Percentiles rank a stretch among this genome's conserved stretches.
Conservation (phyloP, 345 rosid genomes). For the Boechera stricta region DNA sequence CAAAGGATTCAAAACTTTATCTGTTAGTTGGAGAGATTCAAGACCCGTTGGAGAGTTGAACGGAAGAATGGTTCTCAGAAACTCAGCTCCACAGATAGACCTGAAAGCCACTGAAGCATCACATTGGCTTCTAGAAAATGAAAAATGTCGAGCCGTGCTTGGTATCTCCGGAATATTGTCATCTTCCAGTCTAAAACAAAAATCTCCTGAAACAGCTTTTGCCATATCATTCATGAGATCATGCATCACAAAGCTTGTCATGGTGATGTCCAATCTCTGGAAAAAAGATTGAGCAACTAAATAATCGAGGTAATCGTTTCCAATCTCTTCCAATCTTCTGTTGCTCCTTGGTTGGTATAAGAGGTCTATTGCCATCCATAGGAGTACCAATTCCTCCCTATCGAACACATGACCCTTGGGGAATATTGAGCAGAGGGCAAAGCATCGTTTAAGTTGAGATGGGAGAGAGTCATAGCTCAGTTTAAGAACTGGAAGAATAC, state of each 20-base stretch:
- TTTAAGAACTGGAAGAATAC: constrained; percentile 41
- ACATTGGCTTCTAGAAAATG: constrained; percentile 48
- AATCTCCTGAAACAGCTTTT: constrained; percentile 46
- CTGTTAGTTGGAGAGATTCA: constrained; percentile 44
- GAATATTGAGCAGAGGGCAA: constrained; percentile 48
- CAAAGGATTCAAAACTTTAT: constrained; percentile 35
- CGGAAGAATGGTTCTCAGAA: constrained; percentile 44
- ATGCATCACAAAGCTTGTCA: constrained; percentile 47
- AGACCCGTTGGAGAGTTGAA: constrained; percentile 41
- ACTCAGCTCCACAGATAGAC: constrained; percentile 41
- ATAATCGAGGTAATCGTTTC: constrained; percentile 35
- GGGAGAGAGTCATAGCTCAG: constrained; percentile 46
- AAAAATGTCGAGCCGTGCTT: constrained; percentile 45
- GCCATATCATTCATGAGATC: constrained; percentile 56
- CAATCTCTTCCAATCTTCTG: constrained; percentile 43
- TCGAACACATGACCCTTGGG: constrained; percentile 48
- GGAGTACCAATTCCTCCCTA: constrained; percentile 38
- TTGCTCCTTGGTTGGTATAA: constrained; percentile 43
- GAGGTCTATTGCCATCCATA: constrained; percentile 55
- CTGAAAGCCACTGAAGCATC: constrained; percentile 40
- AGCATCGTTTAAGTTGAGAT: constrained; percentile 47
- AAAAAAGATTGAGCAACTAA: constrained; percentile 41
- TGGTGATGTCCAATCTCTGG: constrained; percentile 33
- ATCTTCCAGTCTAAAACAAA: constrained; percentile 48
- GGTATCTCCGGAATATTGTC: constrained; percentile 32